These are phyloP conservation scores for Diaporthe sp. DNA, from an alignment of 2,329 filamentous ascomycete species.

Conservation along the genomic window DNA sequence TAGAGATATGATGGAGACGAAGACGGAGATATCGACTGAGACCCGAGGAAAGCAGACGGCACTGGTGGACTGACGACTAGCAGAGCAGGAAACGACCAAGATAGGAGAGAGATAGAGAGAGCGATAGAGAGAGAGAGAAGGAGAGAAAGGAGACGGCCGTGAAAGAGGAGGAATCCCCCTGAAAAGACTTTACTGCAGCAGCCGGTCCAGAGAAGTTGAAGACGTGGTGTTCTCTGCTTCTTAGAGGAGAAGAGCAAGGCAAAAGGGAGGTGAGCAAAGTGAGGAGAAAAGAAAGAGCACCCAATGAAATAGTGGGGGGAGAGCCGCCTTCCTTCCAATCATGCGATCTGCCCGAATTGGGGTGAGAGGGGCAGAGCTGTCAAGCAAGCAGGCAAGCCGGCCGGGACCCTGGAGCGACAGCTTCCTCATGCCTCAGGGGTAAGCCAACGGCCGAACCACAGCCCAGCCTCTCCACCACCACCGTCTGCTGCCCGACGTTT, in stretches of 20 bases:
- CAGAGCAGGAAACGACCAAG: conserved; percentile 52
- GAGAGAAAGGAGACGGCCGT: conserved; percentile 59
- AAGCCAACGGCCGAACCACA: not conserved
- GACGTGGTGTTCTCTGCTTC: conserved; percentile 50
- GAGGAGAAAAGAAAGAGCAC: conserved; percentile 40
- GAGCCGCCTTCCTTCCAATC: conserved; percentile 35
- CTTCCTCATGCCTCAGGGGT: conserved; percentile 30
- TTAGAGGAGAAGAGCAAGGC: conserved; percentile 43
- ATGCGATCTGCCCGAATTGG: conserved; percentile 32
- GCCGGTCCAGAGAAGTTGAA: conserved; percentile 54
- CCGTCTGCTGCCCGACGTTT: conserved; percentile 34
- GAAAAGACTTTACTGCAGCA: conserved; percentile 55
- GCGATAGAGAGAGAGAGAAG: conserved; percentile 50
- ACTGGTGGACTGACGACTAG: conserved; percentile 41
- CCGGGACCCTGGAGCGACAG: not conserved
- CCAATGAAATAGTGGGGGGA: conserved; percentile 34
- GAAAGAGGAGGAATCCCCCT: conserved; percentile 55
- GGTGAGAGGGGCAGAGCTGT: conserved; percentile 34
- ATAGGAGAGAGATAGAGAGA: conserved; percentile 52
- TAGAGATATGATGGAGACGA: conserved; percentile 43
- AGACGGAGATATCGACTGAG: conserved; percentile 42
- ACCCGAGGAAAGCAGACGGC: conserved; percentile 45
- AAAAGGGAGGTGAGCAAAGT: conserved; percentile 42
- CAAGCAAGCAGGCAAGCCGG: conserved; percentile 18
- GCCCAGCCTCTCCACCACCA: conserved; percentile 40